Evolutionary conservation across 768 basidiomycete species (phyloP), one percentile per base, ranked within the genome.

Genomic region (Leucosporidium scottii): DNA sequence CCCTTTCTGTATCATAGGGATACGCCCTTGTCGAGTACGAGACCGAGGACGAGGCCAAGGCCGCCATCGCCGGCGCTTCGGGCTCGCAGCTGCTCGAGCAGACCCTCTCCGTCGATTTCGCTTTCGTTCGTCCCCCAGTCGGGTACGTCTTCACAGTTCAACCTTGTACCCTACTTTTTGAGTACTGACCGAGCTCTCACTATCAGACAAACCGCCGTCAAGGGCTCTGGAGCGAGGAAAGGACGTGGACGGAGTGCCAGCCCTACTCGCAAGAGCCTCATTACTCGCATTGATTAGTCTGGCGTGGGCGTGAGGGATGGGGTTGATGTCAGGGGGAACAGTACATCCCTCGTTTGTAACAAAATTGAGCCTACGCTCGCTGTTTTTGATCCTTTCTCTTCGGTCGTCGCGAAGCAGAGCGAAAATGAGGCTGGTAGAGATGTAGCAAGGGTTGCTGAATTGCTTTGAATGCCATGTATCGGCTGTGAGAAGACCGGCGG

Each of bases 1-100:
- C 59, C 8, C 6, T 13, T 17, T 15, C 15, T 44, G 8, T 10
- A 34, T 5, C 39, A n/a, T 75, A 98, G 94, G 96, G 96, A 53
- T 99, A 99, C 80, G 94, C 93, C 6, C 81, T 99, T 63, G 91
- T 99, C 60, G 96, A 99, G 79, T 99, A 97, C 78, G 92, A 93
- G 76, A 93, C 91, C 8, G 88, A 90, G 85, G 83, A 86, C 17
- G 93, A 98, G 68, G 96, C 96, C 1, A 91, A 96, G 74, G 85
- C 86, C 31, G 96, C 96, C 23, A 94, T 99, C 69, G 89, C 92
- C 65, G 87, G 87, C 56, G 92, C 93, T 30, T 86, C 88, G 28
- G 90, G 91, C 4, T 86, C 90, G 6, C 81, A 84, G 9, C 78
- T 98, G 64, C 79, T 99, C 63, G 96, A 96, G 75, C 91, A 98